Base-by-base conservation (phyloP, 352 stramenopile genomes). In the Pseudoperonospora humuli region DNA sequence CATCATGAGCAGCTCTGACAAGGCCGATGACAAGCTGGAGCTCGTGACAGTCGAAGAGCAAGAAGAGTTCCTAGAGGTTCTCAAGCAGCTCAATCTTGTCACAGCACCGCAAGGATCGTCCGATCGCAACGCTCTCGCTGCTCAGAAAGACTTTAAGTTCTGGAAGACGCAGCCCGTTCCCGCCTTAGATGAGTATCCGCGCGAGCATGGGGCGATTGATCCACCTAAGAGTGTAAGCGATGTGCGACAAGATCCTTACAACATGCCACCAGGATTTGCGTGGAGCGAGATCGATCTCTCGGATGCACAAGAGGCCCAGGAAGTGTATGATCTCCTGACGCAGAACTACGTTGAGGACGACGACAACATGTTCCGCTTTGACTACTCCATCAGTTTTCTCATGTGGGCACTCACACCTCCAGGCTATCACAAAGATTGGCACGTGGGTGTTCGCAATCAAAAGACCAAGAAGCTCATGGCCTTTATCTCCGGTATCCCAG, bases 341-440 rank as follows among this genome's bases (percentile, higher is more conserved):
- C 81, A 97, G 50, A 99, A 99, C 70, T 99, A 99, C 61, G 96
- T 99, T 10, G 96, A 99, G 65, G 97, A 99, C 62, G 96, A 99
- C 64, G 95, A 98, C 68, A 86, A 83, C 45, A 96, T 98, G 71
- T 99, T 99, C 74, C 91, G 96, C 26, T 96, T 96, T 27, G 86
- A 96, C 57, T 96, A 96, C 68, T 90, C 77, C 26, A 61, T 89
- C 0, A 56, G 82, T 31, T 95, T 96, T 27, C 63, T 97, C 20
- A 76, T 70, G 61, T 97, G 86, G 86, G 95, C 95, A 3, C 64
- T 99, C 7, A 97, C 82, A 13, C 93, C 96, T 11, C 96, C 97
- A 0, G 91, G 84, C 0, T 99, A 86, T 63, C 61, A 75, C 44
- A 79, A 86, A 45, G 71, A 97, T 31, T 98, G 97, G 64, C 93